These are phyloP conservation scores for Trichocladium antarcticum DNA, from an alignment of 495 filamentous ascomycete species.

Conservation along the genomic window DNA sequence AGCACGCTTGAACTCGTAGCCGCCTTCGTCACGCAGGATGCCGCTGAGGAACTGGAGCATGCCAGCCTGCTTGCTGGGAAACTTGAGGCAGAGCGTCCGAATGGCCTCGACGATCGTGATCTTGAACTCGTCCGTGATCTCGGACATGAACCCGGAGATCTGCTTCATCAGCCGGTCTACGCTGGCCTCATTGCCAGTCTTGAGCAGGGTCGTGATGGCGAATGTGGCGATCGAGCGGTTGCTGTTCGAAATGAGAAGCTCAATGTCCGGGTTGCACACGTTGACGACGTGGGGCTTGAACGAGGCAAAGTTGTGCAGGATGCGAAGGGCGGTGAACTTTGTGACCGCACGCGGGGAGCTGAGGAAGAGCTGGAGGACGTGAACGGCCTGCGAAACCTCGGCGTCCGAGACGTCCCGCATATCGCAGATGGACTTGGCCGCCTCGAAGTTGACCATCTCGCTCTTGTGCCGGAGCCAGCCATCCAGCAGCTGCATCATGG, in stretches of 20 bases:
- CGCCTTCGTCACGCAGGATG: slow-evolving; percentile 89
- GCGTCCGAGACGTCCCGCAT: slow-evolving; percentile 86
- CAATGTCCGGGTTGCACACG: slow-evolving; percentile 92
- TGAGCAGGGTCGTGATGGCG: slow-evolving; percentile 93
- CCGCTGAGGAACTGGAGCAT: slow-evolving; percentile 96
- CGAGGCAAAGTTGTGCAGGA: slow-evolving; percentile 88
- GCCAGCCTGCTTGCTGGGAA: slow-evolving; percentile 93
- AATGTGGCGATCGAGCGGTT: slow-evolving; percentile 98
- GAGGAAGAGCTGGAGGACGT: slow-evolving; percentile 90
- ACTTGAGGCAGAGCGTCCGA: slow-evolving; percentile 91
- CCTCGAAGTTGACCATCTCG: slow-evolving; percentile 99
- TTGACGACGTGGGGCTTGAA: slow-evolving; percentile 91
- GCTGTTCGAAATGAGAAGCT: slow-evolving; percentile 86
- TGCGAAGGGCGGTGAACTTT: slow-evolving; percentile 95
- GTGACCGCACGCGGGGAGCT: slow-evolving; percentile 93
- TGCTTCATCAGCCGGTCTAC: slow-evolving; percentile 98
- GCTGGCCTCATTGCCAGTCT: slow-evolving; percentile 93
- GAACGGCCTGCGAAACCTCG: slow-evolving; percentile 85
- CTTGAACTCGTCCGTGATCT: slow-evolving; percentile 98
- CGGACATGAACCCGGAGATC: slow-evolving; percentile 92
- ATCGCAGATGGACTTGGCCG: slow-evolving; percentile 93
- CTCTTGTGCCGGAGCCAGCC: slow-evolving; percentile 97
- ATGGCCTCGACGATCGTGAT: slow-evolving; percentile 98
- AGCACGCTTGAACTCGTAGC: slow-evolving; percentile 94
- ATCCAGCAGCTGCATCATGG: slow-evolving; percentile 90